Evolutionary conservation across 495 filamentous ascomycete species (phyloP).

Genomic region (Aspergillus sclerotiicarbonarius): DNA sequence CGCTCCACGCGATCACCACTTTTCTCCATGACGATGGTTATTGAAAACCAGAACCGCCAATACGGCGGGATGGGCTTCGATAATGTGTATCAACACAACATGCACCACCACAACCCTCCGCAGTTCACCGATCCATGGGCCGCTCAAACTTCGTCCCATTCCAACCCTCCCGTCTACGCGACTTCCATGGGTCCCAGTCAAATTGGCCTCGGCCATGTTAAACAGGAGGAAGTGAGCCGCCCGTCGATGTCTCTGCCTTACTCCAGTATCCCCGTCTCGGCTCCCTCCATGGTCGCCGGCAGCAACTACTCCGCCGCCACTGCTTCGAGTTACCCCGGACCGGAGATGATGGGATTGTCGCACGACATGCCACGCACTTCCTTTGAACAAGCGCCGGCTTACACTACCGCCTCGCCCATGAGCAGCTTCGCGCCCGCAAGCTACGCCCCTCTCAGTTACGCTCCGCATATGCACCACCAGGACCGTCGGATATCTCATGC

Average conservation of each 20-base stretch:
- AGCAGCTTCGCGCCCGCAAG: constrained; percentile 60
- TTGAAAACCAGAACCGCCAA: constrained; percentile 80
- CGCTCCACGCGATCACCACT: constrained; percentile 6
- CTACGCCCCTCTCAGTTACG: constrained; percentile 57
- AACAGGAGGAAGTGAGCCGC: constrained; percentile 57
- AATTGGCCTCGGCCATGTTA: constrained; percentile 48
- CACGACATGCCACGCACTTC: constrained; percentile 58
- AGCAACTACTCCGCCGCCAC: constrained; percentile 60
- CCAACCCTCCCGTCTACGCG: constrained; percentile 53
- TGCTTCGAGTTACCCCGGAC: constrained; percentile 53
- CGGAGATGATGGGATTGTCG: constrained; percentile 71
- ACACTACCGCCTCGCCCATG: constrained; percentile 67
- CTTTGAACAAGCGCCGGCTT: constrained; percentile 58
- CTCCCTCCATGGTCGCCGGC: constrained; percentile 66
- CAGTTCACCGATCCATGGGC: constrained; percentile 95
- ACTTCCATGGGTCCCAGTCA: constrained; percentile 58
- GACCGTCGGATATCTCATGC: constrained; percentile 82
- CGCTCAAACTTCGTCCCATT: constrained; percentile 54
- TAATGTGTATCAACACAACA: constrained; percentile 65
- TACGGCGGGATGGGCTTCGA: constrained; percentile 82
- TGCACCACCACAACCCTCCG: constrained; percentile 65
- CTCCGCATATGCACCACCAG: constrained; percentile 56
- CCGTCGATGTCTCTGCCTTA: constrained; percentile 73
- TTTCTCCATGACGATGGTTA: constrained; percentile 77
- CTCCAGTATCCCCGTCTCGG: constrained; percentile 66